Evolutionary conservation across 371 early-diverging fungal genomes (phyloP), one percentile per base, ranked within the genome.

Genomic region (Vairimorpha apis): DNA sequence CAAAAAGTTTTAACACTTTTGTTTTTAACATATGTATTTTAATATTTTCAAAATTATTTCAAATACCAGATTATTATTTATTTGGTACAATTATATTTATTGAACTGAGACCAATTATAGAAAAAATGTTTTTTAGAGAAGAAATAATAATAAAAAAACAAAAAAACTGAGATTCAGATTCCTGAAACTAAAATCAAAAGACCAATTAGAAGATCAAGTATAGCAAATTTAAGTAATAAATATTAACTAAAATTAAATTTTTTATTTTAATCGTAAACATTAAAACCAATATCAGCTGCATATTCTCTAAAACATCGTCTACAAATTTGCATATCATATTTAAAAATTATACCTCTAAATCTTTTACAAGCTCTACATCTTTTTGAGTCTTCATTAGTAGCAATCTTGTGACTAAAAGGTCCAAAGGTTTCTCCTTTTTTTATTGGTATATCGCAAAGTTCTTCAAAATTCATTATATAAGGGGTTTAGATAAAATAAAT

Each of bases 281-380:
- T 72, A 88, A 97, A 95, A 79, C 99, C 99, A 86, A 99, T 96
- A 84, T 93, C 93, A 73, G 84, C 85, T 84, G 96, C 88, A 86
- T 95, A 90, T 87, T 96, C 94, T 86, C 96, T 94, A 91, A 97
- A 95, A 89, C 97, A 97, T 87, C 96, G 95, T 88, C 99, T 91
- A 90, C 99, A 99, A 81, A 98, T 86, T 88, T 93, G 90, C 76
- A 99, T 86, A 79, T 88, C 89, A 88, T 95, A 95, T 88, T 95
- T 96, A 88, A 97, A 93, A 87, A 97, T 99, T 81, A 97, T 88
- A 88, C 96, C 97, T 81, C 89, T 91, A 89, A 95, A 94, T 75
- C 91, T 88, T 86, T 92, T 93, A 85, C 75, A 84, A 30, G 79
- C 70, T 67, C 72, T 58, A 60, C 82, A 81, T 27, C 49, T 55